Base-by-base conservation (phyloP, 2,329 filamentous ascomycete species). In the Penicillium sp. region DNA sequence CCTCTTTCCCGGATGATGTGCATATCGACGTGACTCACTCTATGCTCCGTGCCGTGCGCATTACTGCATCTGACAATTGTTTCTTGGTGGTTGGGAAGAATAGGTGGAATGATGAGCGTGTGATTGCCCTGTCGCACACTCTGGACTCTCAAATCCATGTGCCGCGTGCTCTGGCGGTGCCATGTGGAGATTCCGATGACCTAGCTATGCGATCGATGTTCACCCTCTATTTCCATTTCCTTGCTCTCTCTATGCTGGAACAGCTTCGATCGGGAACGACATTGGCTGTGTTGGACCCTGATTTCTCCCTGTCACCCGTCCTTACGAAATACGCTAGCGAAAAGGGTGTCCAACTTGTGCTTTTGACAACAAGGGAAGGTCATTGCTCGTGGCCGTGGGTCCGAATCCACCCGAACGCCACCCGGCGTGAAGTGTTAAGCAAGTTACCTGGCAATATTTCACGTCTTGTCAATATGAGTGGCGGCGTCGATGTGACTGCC, bases 261-360 rank as follows among this genome's bases (percentile, higher is more conserved):
- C 41, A 55, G 4, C 39, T 59, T 2, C 32, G 32, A 1, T 44
- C 58, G 2, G 62, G 62, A 4, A 52, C 32, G 6, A 35, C 34
- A 0, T 18, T 65, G 10, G 61, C 46, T 3, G 55, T 64, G 7
- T n/a, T 65, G 9, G 60, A 65, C 10, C 55, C 60, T 1, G 61
- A 63, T 6, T 62, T 60, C n/a, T 60, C 61, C 1, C n/a, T 65
- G 1, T 49, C 58, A 4, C 39, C 56, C 0, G 52, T 56, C 9
- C 25, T 65, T 15, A 53, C 37, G 12, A 47, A 58, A 15, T 51
- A 61, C 29, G 58, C 58, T 7, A 44, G 12, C 2, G 47, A 57
- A 16, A 55, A 16, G n/a, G 60, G 57, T 13, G 37, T 65, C 2
- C 52, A 58, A 9, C 31, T 65, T 10, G 52, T 57, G 2, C 50